phyloP scores from a whole-genome alignment of 345 rosid species.

The Pugionium cornutum region DNA sequence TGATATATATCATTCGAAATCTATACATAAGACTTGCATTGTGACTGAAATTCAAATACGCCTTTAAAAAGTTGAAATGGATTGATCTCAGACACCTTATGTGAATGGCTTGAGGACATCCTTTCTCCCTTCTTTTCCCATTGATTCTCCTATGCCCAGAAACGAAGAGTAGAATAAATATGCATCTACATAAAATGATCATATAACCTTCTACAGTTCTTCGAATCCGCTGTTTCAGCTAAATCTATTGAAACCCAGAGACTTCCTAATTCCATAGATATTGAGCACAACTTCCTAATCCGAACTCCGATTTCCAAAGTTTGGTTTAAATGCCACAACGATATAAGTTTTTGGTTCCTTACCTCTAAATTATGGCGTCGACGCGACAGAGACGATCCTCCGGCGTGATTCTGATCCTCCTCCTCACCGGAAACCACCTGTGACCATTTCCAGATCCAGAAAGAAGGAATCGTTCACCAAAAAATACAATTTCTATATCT shows the following conservation, averaged over 20 bases:
- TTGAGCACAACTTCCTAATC: neutral
- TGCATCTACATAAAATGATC: neutral
- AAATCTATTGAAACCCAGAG: slow-evolving; percentile 7
- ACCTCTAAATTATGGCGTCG: slow-evolving; percentile 37
- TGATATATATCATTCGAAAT: slow-evolving; percentile 3
- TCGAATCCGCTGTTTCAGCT: neutral
- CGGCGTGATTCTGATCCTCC: slow-evolving; percentile 29
- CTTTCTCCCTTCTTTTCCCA: slow-evolving; percentile 32
- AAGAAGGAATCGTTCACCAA: neutral
- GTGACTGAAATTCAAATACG: too few species aligned
- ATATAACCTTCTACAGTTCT: neutral
- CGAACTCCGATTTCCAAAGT: neutral
- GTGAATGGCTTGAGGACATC: slow-evolving; percentile 24
- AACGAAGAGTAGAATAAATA: neutral
- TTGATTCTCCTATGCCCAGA: slow-evolving; percentile 31
- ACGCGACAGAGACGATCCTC: slow-evolving; percentile 19
- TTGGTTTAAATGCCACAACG: neutral
- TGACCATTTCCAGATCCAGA: slow-evolving; percentile 24
- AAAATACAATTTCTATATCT: neutral
- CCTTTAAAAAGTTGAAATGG: too few species aligned
- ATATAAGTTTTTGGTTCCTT: neutral
- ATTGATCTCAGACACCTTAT: slow-evolving; percentile 18
- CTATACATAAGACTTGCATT: too few species aligned
- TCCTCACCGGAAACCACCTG: slow-evolving; percentile 81
- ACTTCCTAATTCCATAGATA: neutral